phyloP scores from a whole-genome alignment of 2,329 filamentous ascomycete species.

The Ophiognomonia clavigignenti-juglandacearum region DNA sequence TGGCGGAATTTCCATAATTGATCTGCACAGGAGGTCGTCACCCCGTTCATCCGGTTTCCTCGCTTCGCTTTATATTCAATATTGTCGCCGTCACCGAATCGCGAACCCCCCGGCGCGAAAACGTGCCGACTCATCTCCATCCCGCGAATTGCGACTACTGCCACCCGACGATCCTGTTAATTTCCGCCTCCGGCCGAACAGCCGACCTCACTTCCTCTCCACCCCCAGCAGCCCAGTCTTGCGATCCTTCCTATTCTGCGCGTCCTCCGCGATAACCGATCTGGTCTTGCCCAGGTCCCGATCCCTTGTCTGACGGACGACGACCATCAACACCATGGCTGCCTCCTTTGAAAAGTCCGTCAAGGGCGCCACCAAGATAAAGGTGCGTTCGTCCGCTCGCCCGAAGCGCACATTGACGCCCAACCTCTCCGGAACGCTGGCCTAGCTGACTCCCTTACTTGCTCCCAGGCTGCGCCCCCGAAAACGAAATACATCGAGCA shows the following conservation, averaged over 20 bases:
- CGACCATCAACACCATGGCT: conserved; percentile 50
- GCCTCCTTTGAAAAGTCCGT: conserved; percentile 98
- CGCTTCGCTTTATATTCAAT: neutral
- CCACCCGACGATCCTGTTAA: neutral
- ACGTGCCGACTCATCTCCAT: neutral
- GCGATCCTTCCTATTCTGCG: conserved; percentile 1
- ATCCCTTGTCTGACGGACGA: neutral
- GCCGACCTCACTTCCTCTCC: too few relatives aligned
- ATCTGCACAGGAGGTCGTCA: neutral
- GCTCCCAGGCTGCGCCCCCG: conserved; percentile 74
- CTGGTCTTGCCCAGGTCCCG: neutral
- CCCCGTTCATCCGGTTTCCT: neutral
- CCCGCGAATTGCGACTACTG: neutral
- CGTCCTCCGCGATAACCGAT: neutral
- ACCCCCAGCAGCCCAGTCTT: neutral
- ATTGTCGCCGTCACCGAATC: too few relatives aligned
- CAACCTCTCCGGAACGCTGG: too few relatives aligned
- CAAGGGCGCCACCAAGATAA: conserved; percentile 97
- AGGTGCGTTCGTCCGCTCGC: conserved; percentile 49
- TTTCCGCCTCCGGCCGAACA: neutral
- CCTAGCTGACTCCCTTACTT: too few relatives aligned
- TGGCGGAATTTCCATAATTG: conserved; percentile 1
- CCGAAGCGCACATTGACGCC: neutral
- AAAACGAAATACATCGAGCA: conserved; percentile 99
- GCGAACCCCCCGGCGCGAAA: neutral